Evolutionary conservation across 495 filamentous ascomycete genomes (phyloP).

Genomic region (Schizothecium vesticola): DNA sequence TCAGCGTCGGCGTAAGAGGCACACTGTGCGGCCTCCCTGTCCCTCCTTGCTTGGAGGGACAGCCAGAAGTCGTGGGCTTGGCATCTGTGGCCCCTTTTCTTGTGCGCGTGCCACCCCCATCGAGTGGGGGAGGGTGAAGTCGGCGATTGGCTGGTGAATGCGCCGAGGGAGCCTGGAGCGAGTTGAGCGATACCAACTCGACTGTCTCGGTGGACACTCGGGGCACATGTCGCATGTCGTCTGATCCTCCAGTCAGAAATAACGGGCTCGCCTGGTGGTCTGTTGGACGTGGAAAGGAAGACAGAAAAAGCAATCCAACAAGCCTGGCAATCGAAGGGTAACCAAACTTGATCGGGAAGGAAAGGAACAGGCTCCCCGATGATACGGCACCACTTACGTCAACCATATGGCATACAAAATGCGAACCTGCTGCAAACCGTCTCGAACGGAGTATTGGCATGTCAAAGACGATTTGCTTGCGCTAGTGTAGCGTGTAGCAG

Average conservation of each 20-base stretch:
- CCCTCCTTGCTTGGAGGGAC: neutral
- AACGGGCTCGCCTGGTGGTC: neutral
- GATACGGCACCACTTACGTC: too few species aligned
- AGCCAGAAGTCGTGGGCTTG: conserved; percentile 5
- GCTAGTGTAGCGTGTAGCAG: neutral
- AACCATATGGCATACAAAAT: too few species aligned
- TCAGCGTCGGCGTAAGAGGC: too few species aligned
- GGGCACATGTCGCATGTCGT: conserved; percentile 3
- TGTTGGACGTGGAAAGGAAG: neutral
- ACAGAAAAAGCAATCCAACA: neutral
- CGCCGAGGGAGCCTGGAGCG: conserved; percentile 8
- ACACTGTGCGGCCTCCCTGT: neutral
- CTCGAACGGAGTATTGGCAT: neutral
- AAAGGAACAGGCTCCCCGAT: too few species aligned
- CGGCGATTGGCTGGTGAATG: conserved; percentile 14
- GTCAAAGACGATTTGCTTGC: neutral
- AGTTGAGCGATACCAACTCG: conserved; percentile 9
- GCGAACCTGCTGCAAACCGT: too few species aligned
- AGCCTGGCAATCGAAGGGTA: neutral
- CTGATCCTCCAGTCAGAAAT: conserved; percentile 5
- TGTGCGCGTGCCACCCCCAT: conserved; percentile 12
- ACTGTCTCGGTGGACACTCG: neutral
- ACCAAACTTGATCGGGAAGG: too few species aligned
- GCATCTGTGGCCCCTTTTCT: conserved; percentile 15
- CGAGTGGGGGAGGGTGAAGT: conserved; percentile 3